Base-by-base conservation (phyloP, 768 basidiomycete genomes). In the Lactarius sanguifluus region DNA sequence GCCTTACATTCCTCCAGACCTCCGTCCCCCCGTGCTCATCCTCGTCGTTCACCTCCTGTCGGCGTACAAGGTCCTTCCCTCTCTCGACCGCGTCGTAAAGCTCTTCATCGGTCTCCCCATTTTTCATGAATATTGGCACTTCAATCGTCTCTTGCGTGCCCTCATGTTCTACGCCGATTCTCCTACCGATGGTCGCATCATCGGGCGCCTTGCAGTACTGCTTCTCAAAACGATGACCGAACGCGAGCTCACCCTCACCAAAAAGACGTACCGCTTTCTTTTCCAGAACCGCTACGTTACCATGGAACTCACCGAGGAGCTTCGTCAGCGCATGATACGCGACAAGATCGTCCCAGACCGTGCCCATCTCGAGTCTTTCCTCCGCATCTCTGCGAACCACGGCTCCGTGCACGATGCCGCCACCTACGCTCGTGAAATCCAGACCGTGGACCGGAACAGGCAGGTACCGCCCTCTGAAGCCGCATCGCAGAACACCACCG, bases 31-130 rank as follows among this genome's bases (percentile, higher is more conserved):
- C 5, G 69, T 85, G 0, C 76, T 86, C 23, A 79, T 84, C 36
- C 69, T 87, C 16, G 70, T 81, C 0, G 77, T 81, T 3, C 77
- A 81, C 60, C 76, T 83, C 36, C 81, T 90, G 9, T 80, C 82
- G 20, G 77, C 80, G 12, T 83, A 83, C 69, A 80, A 79, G 28
- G 77, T 88, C 30, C 67, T 83, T 16, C 65, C 79, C 2, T 80
- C 82, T 0, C 76, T 88, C 56, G 81, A 78, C 18, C 77, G 76
- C 16, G 70, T 87, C 30, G 71, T 84, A 12, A 68, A 56, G 71
- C 73, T 18, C 64, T 80, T 40, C 72, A 75, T 47, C 59, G 79
- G 64, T 5, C 68, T 74, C 20, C 69, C 65, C 59, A 68, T 66
- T 10, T 64, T 61, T 45, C 55, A 77, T 76, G 38, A 59, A 50